These are phyloP conservation scores for Chaetomium olivaceum DNA, from an alignment of 2,329 filamentous ascomycete genomes.

Conservation along the genomic window DNA sequence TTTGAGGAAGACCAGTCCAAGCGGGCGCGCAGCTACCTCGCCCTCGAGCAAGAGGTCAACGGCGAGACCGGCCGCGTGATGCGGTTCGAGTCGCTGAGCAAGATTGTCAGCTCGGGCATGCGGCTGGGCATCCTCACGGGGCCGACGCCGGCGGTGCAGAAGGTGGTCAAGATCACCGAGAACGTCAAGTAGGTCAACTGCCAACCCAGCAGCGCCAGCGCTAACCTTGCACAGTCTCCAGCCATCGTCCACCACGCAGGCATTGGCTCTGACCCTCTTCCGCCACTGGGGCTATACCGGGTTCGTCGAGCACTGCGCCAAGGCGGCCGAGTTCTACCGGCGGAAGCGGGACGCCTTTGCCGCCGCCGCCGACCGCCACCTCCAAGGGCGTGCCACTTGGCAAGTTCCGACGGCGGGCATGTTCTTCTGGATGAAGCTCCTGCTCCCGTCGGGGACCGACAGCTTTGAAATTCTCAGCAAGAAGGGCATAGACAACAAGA, in stretches of 20 bases:
- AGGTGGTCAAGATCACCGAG: constrained; percentile 17
- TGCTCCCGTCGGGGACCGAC: constrained; percentile 11
- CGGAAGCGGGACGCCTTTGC: constrained; percentile 11
- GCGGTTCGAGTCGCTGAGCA: constrained; percentile 26
- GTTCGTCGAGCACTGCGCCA: constrained; percentile 13
- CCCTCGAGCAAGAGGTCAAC: constrained; percentile 20
- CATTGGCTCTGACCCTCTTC: constrained; percentile 9
- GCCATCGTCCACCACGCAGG: constrained; percentile 11
- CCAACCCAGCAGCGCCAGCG: not conserved
- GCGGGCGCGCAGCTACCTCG: constrained; percentile 21
- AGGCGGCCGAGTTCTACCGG: constrained; percentile 11
- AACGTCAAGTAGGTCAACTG: constrained; percentile 12
- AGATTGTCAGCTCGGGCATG: constrained; percentile 26
- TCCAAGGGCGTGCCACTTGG: constrained; percentile 11
- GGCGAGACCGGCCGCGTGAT: constrained; percentile 23
- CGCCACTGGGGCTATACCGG: constrained; percentile 15
- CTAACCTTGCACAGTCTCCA: constrained; percentile 9
- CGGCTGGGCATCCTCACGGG: constrained; percentile 22
- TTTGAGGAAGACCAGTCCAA: constrained; percentile 20
- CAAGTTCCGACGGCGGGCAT: constrained; percentile 10
- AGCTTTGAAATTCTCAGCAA: constrained; percentile 13
- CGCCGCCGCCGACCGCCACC: constrained; percentile 10
- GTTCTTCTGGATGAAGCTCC: constrained; percentile 16
- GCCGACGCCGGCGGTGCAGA: constrained; percentile 7
- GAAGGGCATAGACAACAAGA: constrained; percentile 14